Evolutionary conservation across 345 rosid genomes (phyloP).

Genomic region (Lagerstroemia speciosa): DNA sequence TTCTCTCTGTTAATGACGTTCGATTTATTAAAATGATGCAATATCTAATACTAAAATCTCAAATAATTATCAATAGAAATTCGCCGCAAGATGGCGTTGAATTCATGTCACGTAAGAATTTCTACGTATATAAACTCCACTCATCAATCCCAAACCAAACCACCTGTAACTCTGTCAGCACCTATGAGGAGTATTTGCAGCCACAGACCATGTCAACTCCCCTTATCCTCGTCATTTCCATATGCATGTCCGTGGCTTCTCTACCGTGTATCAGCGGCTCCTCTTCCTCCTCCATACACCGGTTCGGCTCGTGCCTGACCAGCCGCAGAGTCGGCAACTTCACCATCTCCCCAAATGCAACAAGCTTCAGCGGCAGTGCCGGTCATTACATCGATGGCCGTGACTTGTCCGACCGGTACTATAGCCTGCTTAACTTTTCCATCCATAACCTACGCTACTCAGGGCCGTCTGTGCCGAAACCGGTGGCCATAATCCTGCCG

Average conservation of each 20-base stretch:
- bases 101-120: no score
- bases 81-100: no score
- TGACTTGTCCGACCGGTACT: conserved; percentile 19
- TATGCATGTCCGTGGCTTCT: neutral
- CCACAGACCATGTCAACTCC: neutral
- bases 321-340: conserved; percentile 29
- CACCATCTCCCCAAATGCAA: conserved; percentile 22
- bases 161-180: neutral
- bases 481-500: conserved; percentile 31
- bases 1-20: no score
- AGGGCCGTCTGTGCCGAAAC: conserved; percentile 30
- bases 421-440: conserved; percentile 33
- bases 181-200: neutral
- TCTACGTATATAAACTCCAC: no score
- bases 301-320: conserved; percentile 30
- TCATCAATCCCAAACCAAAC: no score
- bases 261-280: neutral
- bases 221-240: neutral
- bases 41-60: no score
- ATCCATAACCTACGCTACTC: conserved; percentile 37
- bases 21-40: no score
- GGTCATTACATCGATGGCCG: neutral
- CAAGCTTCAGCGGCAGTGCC: neutral
- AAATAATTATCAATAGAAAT: no score
- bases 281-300: neutral